Conservation (phyloP, 2,329 filamentous ascomycete genomes). For the Fusarium acutatum region DNA sequence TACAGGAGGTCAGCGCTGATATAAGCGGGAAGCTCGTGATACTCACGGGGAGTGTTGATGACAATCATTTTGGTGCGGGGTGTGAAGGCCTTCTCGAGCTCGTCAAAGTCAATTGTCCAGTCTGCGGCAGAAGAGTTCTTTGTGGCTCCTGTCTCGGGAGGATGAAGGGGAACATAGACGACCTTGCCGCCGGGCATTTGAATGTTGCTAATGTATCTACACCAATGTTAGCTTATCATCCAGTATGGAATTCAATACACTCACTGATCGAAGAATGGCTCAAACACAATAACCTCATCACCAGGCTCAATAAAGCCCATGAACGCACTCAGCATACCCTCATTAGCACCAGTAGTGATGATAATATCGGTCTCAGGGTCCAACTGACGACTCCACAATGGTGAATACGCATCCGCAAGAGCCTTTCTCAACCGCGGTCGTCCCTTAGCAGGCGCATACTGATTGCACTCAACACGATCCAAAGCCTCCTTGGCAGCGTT, state of each 20-base stretch:
- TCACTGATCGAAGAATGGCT: constrained; percentile 97
- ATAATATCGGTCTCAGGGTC: constrained; percentile 93
- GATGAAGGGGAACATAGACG: constrained; percentile 93
- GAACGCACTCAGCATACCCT: constrained; percentile 95
- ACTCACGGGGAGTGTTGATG: constrained; percentile 73
- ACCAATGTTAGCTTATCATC: background rate
- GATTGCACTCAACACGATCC: constrained; percentile 94
- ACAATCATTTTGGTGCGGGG: constrained; percentile 96
- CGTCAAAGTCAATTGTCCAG: constrained; percentile 86
- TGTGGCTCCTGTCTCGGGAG: constrained; percentile 80
- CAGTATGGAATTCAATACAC: background rate
- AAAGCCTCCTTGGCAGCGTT: constrained; percentile 91
- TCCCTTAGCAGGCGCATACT: constrained; percentile 96
- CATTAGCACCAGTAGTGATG: constrained; percentile 91
- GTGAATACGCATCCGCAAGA: constrained; percentile 90
- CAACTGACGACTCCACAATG: constrained; percentile 82
- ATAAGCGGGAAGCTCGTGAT: background rate
- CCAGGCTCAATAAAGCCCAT: constrained; percentile 96
- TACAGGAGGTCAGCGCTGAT: constrained; percentile 29
- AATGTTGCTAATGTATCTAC: constrained; percentile 87
- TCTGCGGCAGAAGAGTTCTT: constrained; percentile 86
- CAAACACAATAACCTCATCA: constrained; percentile 97
- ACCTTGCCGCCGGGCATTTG: constrained; percentile 97
- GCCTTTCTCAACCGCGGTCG: constrained; percentile 92
- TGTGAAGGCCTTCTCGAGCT: constrained; percentile 83